phyloP scores from a whole-genome alignment of 2,329 filamentous ascomycete species.

The Lasiodiplodia sp. region DNA sequence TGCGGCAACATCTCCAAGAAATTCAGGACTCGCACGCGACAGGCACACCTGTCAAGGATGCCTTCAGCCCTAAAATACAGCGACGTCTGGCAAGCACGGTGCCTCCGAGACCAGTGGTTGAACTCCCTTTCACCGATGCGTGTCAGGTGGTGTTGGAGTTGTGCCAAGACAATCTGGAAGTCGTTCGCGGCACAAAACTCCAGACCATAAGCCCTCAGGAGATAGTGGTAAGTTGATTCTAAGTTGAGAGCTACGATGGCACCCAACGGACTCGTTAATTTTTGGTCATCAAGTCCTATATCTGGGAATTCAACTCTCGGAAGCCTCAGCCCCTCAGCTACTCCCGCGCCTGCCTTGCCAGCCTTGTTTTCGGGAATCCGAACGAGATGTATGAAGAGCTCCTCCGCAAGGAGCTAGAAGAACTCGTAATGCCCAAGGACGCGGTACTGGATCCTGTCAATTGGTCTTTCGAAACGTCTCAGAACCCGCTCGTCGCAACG shows the following conservation, averaged over 20 bases:
- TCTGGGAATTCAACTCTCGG: conserved; percentile 76
- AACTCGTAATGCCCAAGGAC: conserved; percentile 76
- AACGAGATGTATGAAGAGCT: conserved; percentile 74
- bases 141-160: conserved; percentile 73
- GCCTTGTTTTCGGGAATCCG: conserved; percentile 73
- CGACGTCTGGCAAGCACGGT: conserved; percentile 92
- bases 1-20: conserved; percentile 53
- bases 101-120: conserved; percentile 87
- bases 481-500: conserved; percentile 59
- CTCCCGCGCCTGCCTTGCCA: conserved; percentile 79
- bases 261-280: too few relatives aligned
- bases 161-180: conserved; percentile 74
- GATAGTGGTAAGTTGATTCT: conserved; percentile 36
- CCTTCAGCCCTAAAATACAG: conserved; percentile 91
- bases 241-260: not conserved
- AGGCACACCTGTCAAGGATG: conserved; percentile 72
- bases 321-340: conserved; percentile 85
- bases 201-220: conserved; percentile 42
- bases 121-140: conserved; percentile 75
- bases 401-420: conserved; percentile 81
- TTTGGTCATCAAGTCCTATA: conserved; percentile 67
- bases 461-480: conserved; percentile 71
- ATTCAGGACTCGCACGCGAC: conserved; percentile 69
- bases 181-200: conserved; percentile 43
- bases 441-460: conserved; percentile 75